A percentile compares a stretch with the other conserved stretches of the same genome.
phyloP scores from a whole-genome alignment of 139 green algal species.

The Pleodorina starrii region DNA sequence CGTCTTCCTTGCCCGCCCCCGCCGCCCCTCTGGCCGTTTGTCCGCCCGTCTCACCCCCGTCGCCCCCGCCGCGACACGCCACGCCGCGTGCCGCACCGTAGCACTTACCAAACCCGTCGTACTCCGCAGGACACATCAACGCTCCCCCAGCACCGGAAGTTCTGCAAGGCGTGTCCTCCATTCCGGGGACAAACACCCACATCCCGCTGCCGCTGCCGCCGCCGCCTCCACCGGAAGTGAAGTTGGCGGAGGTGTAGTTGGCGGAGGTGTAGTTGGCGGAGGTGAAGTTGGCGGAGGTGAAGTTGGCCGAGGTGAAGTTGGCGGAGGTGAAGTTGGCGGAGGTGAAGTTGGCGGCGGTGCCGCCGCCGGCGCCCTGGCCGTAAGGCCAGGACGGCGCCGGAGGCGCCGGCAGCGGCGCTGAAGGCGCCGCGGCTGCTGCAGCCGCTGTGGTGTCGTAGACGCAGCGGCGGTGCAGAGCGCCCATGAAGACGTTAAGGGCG shows the following conservation, averaged over 20 bases:
- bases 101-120: not conserved
- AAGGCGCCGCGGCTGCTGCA: too few species aligned
- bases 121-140: slow-evolving; percentile 25
- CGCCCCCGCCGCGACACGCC: not conserved
- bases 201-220: not conserved
- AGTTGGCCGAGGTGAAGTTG: not conserved
- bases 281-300: not conserved
- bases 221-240: not conserved
- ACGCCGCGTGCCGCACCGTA: not conserved
- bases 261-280: not conserved
- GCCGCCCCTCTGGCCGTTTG: too few species aligned
- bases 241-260: not conserved
- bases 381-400: not conserved
- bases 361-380: not conserved
- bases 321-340: not conserved
- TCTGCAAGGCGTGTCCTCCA: slow-evolving; percentile 34
- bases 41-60: too few species aligned
- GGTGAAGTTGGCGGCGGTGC: not conserved
- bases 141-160: not conserved
- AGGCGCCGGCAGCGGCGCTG: not conserved
- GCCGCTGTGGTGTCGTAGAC: not conserved
- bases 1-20: too few species aligned
- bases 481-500: slow-evolving; percentile 64
- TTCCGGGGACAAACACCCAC: not conserved
- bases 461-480: slow-evolving; percentile 56